Conservation (phyloP, 495 filamentous ascomycete genomes). For the Xylaria cubensis region DNA sequence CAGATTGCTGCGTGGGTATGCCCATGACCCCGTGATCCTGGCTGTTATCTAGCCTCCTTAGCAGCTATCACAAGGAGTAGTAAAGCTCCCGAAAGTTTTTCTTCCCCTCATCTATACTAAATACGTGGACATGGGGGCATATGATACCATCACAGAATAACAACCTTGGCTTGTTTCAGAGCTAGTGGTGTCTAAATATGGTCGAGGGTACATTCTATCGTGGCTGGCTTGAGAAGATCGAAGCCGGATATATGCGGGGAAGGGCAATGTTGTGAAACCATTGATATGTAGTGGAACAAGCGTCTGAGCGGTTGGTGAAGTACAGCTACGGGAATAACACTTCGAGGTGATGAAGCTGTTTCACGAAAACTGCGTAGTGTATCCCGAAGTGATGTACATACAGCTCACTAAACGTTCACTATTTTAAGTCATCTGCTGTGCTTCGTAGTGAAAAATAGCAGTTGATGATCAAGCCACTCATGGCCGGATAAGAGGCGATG, state of each 20-base stretch:
- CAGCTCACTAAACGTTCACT: background rate
- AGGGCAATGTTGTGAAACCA: background rate
- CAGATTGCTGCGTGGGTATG: background rate
- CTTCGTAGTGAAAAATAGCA: background rate
- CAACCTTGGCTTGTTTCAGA: conserved; percentile 13
- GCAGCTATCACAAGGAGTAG: background rate
- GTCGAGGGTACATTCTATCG: background rate
- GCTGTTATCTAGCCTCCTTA: background rate
- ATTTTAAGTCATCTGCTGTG: background rate
- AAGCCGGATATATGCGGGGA: background rate
- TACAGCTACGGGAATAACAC: background rate
- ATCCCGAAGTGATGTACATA: background rate
- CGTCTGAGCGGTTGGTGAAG: background rate
- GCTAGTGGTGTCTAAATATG: conserved; percentile 2
- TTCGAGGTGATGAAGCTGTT: background rate
- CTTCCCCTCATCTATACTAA: background rate
- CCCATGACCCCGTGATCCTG: background rate
- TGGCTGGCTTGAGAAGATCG: background rate
- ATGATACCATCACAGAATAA: background rate
- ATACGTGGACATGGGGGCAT: background rate
- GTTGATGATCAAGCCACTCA: background rate
- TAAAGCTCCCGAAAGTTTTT: background rate
- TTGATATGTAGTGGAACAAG: background rate
- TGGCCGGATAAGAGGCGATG: background rate
- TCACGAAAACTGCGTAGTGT: background rate